Evolutionary conservation across 169 alveolate genomes (phyloP).

Genomic region (Plasmodium vivax): DNA sequence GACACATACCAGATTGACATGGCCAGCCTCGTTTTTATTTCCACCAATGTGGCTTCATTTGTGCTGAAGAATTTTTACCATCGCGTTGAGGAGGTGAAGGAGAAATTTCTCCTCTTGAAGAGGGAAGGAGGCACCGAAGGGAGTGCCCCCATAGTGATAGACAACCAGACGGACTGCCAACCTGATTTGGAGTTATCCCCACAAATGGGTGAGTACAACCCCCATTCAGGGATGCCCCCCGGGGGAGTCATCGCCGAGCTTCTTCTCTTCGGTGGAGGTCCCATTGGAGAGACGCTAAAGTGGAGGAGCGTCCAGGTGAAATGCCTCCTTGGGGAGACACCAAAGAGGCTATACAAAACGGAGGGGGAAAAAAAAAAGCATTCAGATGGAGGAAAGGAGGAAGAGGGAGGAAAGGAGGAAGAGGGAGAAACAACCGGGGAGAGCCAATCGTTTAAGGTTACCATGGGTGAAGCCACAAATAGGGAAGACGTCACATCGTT

Average conservation of each 20-base stretch:
- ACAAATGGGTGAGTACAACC: not conserved
- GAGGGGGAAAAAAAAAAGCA: not conserved
- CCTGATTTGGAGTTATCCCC: not conserved
- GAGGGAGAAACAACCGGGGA: not conserved
- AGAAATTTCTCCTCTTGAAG: not conserved
- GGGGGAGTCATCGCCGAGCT: not conserved
- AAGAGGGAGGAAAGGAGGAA: not conserved
- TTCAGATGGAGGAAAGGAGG: not conserved
- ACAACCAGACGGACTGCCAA: not conserved
- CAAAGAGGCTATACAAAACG: not conserved
- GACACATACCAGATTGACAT: not conserved
- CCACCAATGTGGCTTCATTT: constrained; percentile 46
- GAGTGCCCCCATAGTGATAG: not conserved
- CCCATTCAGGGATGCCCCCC: not conserved
- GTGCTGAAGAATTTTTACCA: constrained; percentile 10
- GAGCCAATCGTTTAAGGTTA: not conserved
- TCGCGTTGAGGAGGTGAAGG: constrained; percentile 7
- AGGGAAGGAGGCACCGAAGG: not conserved
- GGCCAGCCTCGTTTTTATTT: not conserved
- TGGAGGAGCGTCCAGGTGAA: not conserved
- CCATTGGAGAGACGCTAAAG: not conserved
- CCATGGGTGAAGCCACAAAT: not conserved
- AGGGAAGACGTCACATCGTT: not conserved
- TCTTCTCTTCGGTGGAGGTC: not conserved
- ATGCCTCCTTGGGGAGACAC: not conserved